Percentiles rank a stretch among this genome's conserved stretches.
These are phyloP conservation scores for Puya raimondii DNA, from an alignment of 176 grass and related monocot genomes.

Conservation along the genomic window DNA sequence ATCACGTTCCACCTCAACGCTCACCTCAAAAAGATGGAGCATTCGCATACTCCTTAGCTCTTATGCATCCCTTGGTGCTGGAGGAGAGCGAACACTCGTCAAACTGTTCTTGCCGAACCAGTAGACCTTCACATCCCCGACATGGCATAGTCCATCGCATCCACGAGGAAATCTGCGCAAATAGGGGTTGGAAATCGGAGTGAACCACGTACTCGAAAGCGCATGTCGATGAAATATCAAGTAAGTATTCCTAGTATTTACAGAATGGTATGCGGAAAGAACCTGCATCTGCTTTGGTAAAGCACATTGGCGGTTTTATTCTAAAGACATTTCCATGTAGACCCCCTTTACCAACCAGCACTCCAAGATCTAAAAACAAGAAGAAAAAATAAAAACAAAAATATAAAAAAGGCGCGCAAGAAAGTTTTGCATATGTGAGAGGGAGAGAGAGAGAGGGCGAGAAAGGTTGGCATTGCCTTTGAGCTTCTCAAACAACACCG, in stretches of 20 bases:
- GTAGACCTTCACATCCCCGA: constrained; percentile 41
- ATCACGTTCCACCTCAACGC: too few relatives aligned
- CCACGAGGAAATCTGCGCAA: constrained; percentile 67
- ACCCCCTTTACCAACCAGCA: constrained; percentile 81
- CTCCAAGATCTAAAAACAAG: constrained; percentile 51
- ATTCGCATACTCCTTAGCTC: too few relatives aligned
- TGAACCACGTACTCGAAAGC: neutral
- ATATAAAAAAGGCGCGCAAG: neutral
- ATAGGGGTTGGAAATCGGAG: neutral
- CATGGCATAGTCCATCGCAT: constrained; percentile 80
- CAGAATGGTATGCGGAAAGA: neutral
- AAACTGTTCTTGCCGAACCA: too few relatives aligned
- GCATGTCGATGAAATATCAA: neutral
- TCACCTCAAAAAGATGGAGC: too few relatives aligned
- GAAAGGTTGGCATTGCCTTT: constrained; percentile 35
- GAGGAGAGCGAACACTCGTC: too few relatives aligned
- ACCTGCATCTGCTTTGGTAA: constrained; percentile 87
- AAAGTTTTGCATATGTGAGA: constrained; percentile 1
- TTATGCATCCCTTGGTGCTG: too few relatives aligned
- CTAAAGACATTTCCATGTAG: constrained; percentile 88
- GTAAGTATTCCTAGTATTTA: neutral
- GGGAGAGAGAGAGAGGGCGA: neutral
- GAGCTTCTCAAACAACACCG: constrained; percentile 80
- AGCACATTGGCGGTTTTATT: constrained; percentile 99
- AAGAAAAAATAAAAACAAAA: neutral